A percentile compares a stretch with the other conserved stretches of the same genome.
Evolutionary conservation across 148 eudicot species (phyloP).

Genomic region (Fagopyrum homotropicum): DNA sequence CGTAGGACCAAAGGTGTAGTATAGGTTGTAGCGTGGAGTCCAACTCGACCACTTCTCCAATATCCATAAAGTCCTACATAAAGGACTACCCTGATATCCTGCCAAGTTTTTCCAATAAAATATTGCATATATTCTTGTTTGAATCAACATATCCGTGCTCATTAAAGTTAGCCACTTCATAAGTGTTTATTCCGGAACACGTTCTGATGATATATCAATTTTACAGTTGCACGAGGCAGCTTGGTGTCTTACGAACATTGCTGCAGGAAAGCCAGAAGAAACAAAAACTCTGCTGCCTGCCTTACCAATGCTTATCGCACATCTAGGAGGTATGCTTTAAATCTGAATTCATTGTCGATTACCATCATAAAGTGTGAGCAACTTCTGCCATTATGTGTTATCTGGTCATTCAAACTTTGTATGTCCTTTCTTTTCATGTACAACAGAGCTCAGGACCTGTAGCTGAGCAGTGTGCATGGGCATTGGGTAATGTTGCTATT

Average conservation of each 20-base stretch:
- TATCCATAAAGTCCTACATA: no score
- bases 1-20: no score
- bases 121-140: background rate
- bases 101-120: no score
- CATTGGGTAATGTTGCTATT: constrained; percentile 93
- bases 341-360: no score
- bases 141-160: background rate
- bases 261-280: constrained; percentile 94
- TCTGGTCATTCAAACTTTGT: background rate
- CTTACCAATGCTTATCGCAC: constrained; percentile 84
- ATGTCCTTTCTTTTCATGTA: constrained; percentile 17
- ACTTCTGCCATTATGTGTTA: background rate
- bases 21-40: no score
- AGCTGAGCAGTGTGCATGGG: constrained; percentile 99
- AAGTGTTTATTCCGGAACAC: background rate
- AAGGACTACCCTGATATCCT: no score
- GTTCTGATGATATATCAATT: background rate
- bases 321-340: constrained; percentile 70
- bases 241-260: constrained; percentile 98
- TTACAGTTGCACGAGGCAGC: constrained; percentile 93
- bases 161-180: background rate
- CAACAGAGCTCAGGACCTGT: constrained; percentile 79
- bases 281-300: constrained; percentile 88
- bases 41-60: no score
- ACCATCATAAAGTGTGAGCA: background rate